A percentile compares a stretch with the other conserved stretches of the same genome.
These are phyloP conservation scores for Cystobasidium pallidum DNA, from an alignment of 1,284 basidiomycete genomes.

Conservation along the genomic window DNA sequence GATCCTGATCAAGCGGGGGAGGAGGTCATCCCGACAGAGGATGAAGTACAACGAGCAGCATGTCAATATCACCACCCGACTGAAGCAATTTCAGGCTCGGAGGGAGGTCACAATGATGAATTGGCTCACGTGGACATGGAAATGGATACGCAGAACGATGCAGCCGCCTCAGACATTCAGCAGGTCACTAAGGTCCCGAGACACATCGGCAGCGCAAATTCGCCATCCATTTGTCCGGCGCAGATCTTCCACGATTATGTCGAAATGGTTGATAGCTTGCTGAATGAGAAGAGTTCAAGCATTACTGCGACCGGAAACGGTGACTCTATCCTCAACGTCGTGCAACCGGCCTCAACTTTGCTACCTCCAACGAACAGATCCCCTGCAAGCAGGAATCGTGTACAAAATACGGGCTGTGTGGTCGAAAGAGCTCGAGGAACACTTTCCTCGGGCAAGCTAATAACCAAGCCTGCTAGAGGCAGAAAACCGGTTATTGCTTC, in stretches of 20 bases:
- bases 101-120: neutral
- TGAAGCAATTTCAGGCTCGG: neutral
- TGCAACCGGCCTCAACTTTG: neutral
- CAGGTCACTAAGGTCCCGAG: neutral
- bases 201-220: neutral
- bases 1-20: neutral
- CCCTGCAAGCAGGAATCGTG: neutral
- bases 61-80: neutral
- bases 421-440: neutral
- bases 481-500: conserved; percentile 48
- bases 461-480: conserved; percentile 52
- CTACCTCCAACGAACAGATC: neutral
- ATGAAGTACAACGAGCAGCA: conserved; percentile 40
- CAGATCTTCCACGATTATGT: neutral
- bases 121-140: too few relatives aligned
- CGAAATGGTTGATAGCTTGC: too few relatives aligned
- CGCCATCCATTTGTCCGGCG: neutral
- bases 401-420: neutral
- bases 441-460: conserved; percentile 33
- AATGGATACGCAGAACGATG: too few relatives aligned
- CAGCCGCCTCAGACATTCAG: too few relatives aligned
- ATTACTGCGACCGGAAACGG: too few relatives aligned
- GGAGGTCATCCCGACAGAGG: conserved; percentile 18
- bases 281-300: too few relatives aligned
- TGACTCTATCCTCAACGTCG: too few relatives aligned